A percentile compares a stretch with the other conserved stretches of the same genome.
Evolutionary conservation across 441 rosid genomes (phyloP).

Genomic region (Corymbia calophylla): DNA sequence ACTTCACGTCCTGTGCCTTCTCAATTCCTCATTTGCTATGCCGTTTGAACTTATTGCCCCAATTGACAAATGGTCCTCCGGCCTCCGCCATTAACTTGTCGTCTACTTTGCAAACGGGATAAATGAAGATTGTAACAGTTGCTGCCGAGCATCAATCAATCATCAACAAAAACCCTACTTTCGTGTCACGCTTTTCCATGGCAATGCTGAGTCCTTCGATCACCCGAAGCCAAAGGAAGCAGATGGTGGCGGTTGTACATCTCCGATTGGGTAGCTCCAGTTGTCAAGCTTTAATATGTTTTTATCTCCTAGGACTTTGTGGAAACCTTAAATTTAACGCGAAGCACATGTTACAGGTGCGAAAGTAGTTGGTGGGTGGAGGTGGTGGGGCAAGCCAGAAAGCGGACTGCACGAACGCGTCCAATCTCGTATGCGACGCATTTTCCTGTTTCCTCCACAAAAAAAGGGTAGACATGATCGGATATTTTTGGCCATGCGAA

Average conservation of each 20-base stretch:
- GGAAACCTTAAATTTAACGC: not conserved
- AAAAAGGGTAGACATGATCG: not conserved
- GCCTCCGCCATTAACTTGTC: not conserved
- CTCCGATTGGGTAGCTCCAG: not conserved
- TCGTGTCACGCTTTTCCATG: not conserved
- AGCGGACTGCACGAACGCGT: not conserved
- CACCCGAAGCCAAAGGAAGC: not conserved
- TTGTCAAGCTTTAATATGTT: not conserved
- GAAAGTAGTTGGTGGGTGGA: not conserved
- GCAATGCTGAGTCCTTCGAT: not conserved
- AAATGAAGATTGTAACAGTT: not conserved
- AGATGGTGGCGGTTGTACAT: not conserved
- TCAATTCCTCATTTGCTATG: not conserved
- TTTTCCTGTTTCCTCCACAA: not conserved
- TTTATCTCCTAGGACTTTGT: not conserved
- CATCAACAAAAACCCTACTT: not conserved
- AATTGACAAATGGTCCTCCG: not conserved
- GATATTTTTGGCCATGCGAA: not conserved
- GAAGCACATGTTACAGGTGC: not conserved
- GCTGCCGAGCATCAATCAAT: not conserved
- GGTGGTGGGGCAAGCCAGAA: not conserved
- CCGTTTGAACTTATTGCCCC: not conserved
- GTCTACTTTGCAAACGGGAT: not conserved
- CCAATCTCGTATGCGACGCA: not conserved
- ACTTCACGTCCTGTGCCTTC: not conserved